Evolutionary conservation across 2,329 filamentous ascomycete species (phyloP).

Genomic region (Cordyceps tenuipes): DNA sequence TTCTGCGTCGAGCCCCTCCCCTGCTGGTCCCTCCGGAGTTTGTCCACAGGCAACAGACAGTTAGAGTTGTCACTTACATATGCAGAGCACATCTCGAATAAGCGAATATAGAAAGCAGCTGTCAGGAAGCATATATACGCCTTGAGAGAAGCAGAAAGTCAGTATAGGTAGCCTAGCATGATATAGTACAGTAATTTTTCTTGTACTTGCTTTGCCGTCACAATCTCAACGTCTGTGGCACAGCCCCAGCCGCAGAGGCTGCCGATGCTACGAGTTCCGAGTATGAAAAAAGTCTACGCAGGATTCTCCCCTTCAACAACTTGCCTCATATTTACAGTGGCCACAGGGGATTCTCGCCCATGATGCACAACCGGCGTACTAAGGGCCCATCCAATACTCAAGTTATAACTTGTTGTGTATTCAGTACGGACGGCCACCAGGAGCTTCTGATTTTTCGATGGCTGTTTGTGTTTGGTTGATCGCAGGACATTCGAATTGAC

Average conservation of each 20-base stretch:
- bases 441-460: constrained; percentile 3
- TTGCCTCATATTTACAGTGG: background rate
- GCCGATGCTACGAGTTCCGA: background rate
- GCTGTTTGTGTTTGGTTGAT: constrained; percentile 10
- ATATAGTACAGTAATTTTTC: no score
- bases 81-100: no score
- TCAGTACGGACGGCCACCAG: background rate
- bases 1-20: no score
- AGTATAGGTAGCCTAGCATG: no score
- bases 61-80: no score
- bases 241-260: background rate
- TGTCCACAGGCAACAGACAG: no score
- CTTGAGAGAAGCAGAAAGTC: no score
- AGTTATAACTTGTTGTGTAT: constrained; percentile 1
- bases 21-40: no score
- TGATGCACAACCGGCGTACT: constrained; percentile 7
- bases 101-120: no score
- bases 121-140: no score
- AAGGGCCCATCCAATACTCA: constrained; percentile 5
- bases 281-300: background rate
- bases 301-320: background rate
- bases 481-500: background rate
- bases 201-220: background rate
- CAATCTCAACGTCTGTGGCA: background rate
- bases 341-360: constrained; percentile 5